phyloP scores from a whole-genome alignment of 2,329 filamentous ascomycete species.

The Ophiostoma sp. region DNA sequence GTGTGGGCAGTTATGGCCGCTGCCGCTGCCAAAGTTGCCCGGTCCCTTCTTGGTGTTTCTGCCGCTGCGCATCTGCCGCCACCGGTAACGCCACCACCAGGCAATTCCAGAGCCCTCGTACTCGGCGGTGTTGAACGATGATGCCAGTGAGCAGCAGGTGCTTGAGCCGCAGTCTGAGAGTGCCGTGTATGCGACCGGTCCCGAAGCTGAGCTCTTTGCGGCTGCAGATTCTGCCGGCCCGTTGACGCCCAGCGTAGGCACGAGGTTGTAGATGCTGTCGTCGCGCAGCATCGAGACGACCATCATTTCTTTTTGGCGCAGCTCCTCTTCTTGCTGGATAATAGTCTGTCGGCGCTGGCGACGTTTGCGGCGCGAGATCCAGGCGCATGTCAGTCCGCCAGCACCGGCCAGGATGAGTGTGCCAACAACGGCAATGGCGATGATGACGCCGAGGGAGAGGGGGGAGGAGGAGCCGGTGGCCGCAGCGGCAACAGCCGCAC shows the following conservation, averaged over 20 bases:
- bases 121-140: conserved; percentile 15
- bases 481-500: conserved; percentile 9
- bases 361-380: conserved; percentile 32
- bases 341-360: conserved; percentile 2
- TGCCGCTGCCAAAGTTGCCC: conserved; percentile 1
- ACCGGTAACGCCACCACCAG: conserved; percentile 24
- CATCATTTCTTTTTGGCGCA: conserved; percentile 22
- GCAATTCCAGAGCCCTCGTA: conserved; percentile 22
- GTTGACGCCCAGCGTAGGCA: neutral
- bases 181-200: conserved; percentile 1
- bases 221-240: neutral
- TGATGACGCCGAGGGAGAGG: conserved; percentile 31
- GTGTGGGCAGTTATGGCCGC: conserved; percentile 20
- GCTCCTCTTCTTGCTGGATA: conserved; percentile 14
- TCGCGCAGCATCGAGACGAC: conserved; percentile 18
- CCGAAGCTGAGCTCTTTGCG: neutral
- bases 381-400: conserved; percentile 42
- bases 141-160: conserved; percentile 24
- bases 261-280: conserved; percentile 4
- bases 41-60: conserved; percentile 1
- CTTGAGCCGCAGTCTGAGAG: conserved; percentile 21
- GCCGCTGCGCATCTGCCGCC: neutral
- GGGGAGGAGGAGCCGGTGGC: conserved; percentile 19
- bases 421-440: conserved; percentile 47
- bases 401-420: conserved; percentile 42